Conservation (phyloP, 345 rosid genomes). For the Aquilaria yunnanensis region DNA sequence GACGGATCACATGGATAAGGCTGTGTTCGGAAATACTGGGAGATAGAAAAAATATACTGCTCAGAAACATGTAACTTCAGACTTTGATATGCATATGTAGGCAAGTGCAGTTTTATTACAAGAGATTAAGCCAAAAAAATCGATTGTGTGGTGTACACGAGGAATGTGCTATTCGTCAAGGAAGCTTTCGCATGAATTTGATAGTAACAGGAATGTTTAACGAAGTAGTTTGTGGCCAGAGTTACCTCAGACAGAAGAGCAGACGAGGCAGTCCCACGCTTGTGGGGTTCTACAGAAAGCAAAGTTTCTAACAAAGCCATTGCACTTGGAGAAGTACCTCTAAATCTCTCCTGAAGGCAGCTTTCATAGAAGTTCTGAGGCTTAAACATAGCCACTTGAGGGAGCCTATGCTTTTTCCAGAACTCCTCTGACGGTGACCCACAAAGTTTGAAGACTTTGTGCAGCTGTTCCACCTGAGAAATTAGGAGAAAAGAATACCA, state of each 20-base stretch:
- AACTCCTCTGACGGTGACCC: constrained; percentile 72
- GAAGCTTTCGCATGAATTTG: too few species aligned
- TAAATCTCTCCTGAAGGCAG: constrained; percentile 47
- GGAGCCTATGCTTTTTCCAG: constrained; percentile 54
- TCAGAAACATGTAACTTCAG: not conserved
- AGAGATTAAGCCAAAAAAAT: too few species aligned
- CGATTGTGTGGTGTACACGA: too few species aligned
- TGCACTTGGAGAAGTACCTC: constrained; percentile 40
- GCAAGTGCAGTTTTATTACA: too few species aligned
- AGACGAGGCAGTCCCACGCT: constrained; percentile 71
- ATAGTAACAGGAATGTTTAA: too few species aligned
- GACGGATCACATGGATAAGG: constrained; percentile 73
- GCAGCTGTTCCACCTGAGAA: constrained; percentile 69
- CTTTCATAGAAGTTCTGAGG: constrained; percentile 58
- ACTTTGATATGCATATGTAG: too few species aligned
- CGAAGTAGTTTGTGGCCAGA: not conserved
- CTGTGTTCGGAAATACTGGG: constrained; percentile 49
- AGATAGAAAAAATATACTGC: not conserved
- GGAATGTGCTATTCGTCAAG: too few species aligned
- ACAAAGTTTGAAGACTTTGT: constrained; percentile 68
- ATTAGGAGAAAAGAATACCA: not conserved
- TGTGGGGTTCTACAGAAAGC: constrained; percentile 55
- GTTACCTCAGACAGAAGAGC: constrained; percentile 56
- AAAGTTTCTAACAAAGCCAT: constrained; percentile 47
- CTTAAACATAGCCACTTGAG: constrained; percentile 56